Conservation (phyloP, 257 asterid genomes). For the Thymus mandschuricus region DNA sequence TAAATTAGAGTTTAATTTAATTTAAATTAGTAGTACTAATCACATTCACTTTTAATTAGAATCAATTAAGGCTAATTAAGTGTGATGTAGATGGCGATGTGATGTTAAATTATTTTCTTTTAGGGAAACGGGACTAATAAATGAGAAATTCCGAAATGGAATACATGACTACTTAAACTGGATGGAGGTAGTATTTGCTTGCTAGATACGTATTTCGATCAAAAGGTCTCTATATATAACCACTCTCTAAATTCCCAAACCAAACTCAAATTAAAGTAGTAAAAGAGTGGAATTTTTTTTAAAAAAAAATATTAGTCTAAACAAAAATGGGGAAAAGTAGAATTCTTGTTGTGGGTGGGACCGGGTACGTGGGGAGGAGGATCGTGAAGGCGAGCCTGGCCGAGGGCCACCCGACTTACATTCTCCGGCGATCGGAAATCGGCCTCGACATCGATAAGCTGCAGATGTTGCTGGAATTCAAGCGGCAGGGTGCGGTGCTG, state of each 20-base stretch:
- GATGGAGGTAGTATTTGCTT: no score
- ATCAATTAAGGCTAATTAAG: no score
- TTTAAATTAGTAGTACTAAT: no score
- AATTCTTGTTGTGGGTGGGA: constrained; percentile 83
- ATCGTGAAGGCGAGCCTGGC: constrained; percentile 76
- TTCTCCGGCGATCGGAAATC: constrained; percentile 67
- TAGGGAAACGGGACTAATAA: no score
- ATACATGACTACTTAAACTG: no score
- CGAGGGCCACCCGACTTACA: constrained; percentile 68
- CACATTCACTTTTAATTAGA: no score
- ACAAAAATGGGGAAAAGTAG: constrained; percentile 56
- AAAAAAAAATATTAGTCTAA: background rate
- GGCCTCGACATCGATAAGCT: constrained; percentile 76
- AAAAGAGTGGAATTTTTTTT: background rate
- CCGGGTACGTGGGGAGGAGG: constrained; percentile 76
- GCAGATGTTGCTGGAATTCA: constrained; percentile 61
- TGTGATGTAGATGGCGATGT: no score
- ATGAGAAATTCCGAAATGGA: no score
- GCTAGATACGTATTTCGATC: background rate
- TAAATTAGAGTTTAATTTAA: no score
- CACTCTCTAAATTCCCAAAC: background rate
- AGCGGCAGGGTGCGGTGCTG: constrained; percentile 67
- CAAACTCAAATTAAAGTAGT: background rate
- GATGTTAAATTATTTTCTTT: no score
- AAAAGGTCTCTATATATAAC: background rate